These are phyloP conservation scores for Carpinus viminea DNA, from an alignment of 306 rosid genomes.

Conservation along the genomic window DNA sequence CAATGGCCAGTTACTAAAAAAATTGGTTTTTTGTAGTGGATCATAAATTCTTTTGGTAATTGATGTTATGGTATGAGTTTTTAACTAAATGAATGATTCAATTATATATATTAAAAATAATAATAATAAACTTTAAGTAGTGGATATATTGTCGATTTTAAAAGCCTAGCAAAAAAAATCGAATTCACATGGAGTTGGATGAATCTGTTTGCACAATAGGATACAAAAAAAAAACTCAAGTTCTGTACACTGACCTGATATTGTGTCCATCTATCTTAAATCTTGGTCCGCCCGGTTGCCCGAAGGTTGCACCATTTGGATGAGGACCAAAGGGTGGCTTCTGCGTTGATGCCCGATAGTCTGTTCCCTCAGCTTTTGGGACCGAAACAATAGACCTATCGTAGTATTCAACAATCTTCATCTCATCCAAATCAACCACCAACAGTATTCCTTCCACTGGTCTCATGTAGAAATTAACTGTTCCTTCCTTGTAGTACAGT, in stretches of 20 bases:
- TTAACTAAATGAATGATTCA: no score
- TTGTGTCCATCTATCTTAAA: slow-evolving; percentile 33
- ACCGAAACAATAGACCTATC: slow-evolving; percentile 32
- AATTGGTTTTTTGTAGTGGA: no score
- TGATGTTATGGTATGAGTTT: no score
- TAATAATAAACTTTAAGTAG: no score
- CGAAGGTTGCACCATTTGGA: slow-evolving; percentile 15
- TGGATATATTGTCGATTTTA: no score
- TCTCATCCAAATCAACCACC: slow-evolving; percentile 38
- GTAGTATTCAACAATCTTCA: slow-evolving; percentile 31
- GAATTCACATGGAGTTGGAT: background rate
- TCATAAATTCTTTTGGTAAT: no score
- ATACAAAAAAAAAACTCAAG: no score
- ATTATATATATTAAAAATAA: no score
- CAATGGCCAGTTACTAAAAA: no score
- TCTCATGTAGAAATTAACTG: slow-evolving; percentile 36
- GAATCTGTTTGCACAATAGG: background rate
- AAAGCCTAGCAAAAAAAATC: no score
- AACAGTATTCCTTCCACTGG: slow-evolving; percentile 41
- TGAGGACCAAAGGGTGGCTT: slow-evolving; percentile 34
- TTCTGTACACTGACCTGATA: slow-evolving; percentile 24
- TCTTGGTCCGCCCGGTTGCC: slow-evolving; percentile 33
- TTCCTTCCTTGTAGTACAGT: slow-evolving; percentile 31
- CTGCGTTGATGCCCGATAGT: slow-evolving; percentile 29
- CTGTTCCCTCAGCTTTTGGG: slow-evolving; percentile 38